Conservation (phyloP, 768 basidiomycete species). For the Lentinula raphanica region DNA sequence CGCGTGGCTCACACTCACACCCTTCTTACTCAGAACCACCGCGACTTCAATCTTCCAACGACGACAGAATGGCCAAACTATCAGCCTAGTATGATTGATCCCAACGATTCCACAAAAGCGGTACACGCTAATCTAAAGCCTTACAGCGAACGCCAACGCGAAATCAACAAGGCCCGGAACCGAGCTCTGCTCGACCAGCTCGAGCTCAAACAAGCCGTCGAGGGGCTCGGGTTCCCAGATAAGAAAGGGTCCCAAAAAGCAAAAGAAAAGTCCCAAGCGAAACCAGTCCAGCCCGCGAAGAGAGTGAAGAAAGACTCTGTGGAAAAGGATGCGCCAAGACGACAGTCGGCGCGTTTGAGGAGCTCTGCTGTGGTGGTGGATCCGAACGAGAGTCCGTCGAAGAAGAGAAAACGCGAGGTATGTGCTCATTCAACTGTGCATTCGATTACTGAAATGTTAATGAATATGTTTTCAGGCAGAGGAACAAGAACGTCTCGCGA, state of each 20-base stretch:
- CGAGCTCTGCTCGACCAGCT: slow-evolving; percentile 68
- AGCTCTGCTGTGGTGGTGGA: slow-evolving; percentile 35
- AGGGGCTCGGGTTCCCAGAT: slow-evolving; percentile 38
- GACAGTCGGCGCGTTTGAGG: slow-evolving; percentile 63
- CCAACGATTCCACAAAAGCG: not conserved
- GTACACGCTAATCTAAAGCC: not conserved
- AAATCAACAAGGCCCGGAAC: slow-evolving; percentile 80
- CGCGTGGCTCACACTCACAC: not conserved
- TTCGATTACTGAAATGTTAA: too few relatives aligned
- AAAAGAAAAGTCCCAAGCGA: slow-evolving; percentile 58
- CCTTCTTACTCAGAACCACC: not conserved
- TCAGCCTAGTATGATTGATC: not conserved
- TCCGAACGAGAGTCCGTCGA: slow-evolving; percentile 58
- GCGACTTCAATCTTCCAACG: not conserved
- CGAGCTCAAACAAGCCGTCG: slow-evolving; percentile 54
- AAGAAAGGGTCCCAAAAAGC: slow-evolving; percentile 31
- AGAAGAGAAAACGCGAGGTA: slow-evolving; percentile 66
- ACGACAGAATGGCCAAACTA: not conserved
- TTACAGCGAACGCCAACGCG: slow-evolving; percentile 59
- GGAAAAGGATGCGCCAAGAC: slow-evolving; percentile 53
- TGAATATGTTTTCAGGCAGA: slow-evolving; percentile 50
- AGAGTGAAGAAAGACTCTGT: slow-evolving; percentile 42
- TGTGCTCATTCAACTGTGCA: too few relatives aligned
- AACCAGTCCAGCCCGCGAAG: slow-evolving; percentile 55
- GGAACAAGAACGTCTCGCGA: slow-evolving; percentile 40